Evolutionary conservation across 2,329 filamentous ascomycete species (phyloP), one percentile per base, ranked within the genome.

Genomic region (Cercospora beticola): DNA sequence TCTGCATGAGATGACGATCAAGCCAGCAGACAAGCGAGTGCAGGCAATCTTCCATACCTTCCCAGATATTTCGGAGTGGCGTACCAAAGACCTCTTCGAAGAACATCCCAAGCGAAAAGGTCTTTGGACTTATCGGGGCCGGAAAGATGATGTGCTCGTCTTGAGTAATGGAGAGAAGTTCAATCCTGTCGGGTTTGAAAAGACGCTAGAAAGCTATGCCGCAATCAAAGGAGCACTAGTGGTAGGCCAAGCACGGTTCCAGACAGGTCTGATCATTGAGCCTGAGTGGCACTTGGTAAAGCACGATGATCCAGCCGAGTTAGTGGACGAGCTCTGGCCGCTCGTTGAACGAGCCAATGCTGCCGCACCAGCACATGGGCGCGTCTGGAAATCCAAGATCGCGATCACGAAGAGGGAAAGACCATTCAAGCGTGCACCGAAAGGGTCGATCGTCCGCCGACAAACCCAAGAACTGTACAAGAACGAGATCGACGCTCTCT

Each of bases 401-500:
- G 76, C 81, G 0, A 77, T 86, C 60, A 76, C 83, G 0, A 78
- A 80, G 16, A 77, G 77, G n/a, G 76, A 79, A 3, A 84, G 84
- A 74, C 82, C 83, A 0, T 85, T 86, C 65, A 64, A 64, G 46
- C 67, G 70, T n/a, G 57, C 70, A 2, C 67, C 68, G 5, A 72
- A 72, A n/a, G 69, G 69, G 0, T 67, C 67, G 5, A 65, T 72
- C 31, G 56, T 67, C 33, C 69, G 71, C 7, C 26, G 64, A 7
- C 65, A 69, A 64, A 71, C 71, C 16, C 36, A 31, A 1, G 69
- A 74, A 2, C 74, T 82, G 1, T 86, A 85, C 60, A 74, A 74
- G 2, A 71, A 79, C 1, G 84, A 85, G 66, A 86, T 86, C 49
- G 81, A 85, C 4, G 76, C 78, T 0, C 76, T 86, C 4, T 86